A percentile compares a stretch with the other conserved stretches of the same genome.
Conservation (phyloP, 306 rosid species). For the Medicago ruthenica region DNA sequence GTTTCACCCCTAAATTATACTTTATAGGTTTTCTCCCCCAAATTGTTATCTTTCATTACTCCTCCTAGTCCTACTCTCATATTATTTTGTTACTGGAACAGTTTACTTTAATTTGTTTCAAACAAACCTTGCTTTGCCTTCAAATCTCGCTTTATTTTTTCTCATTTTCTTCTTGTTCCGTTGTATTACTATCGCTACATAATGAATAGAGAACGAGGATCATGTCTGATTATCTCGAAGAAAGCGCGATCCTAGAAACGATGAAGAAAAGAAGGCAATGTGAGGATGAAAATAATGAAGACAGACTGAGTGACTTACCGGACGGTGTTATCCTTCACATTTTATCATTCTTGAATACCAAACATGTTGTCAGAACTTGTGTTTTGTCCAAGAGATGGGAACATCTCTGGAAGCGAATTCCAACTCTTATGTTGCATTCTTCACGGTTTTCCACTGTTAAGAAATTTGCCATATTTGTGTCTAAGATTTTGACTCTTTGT, state of each 20-base stretch:
- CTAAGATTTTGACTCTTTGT: conserved; percentile 1
- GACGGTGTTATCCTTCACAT: conserved; percentile 36
- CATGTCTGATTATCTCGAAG: neutral
- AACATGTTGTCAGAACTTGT: conserved; percentile 27
- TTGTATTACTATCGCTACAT: neutral
- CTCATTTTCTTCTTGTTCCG: neutral
- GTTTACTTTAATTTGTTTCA: too few relatives aligned
- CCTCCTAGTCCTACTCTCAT: too few relatives aligned
- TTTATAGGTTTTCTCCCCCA: too few relatives aligned
- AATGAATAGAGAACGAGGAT: neutral
- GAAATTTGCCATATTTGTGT: conserved; percentile 18
- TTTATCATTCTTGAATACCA: conserved; percentile 11
- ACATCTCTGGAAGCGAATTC: conserved; percentile 27
- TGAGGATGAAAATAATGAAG: neutral
- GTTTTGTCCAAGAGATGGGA: conserved; percentile 23
- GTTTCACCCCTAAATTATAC: too few relatives aligned
- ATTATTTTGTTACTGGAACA: too few relatives aligned
- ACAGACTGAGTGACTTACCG: conserved; percentile 33
- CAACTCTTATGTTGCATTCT: too few relatives aligned
- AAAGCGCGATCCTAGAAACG: neutral
- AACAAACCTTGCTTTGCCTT: too few relatives aligned
- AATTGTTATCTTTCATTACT: too few relatives aligned
- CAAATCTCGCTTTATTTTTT: neutral
- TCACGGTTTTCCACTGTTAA: too few relatives aligned
- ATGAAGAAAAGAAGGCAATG: neutral